Conservation (phyloP, 352 stramenopile species). For the Phytophthora crassamura region DNA sequence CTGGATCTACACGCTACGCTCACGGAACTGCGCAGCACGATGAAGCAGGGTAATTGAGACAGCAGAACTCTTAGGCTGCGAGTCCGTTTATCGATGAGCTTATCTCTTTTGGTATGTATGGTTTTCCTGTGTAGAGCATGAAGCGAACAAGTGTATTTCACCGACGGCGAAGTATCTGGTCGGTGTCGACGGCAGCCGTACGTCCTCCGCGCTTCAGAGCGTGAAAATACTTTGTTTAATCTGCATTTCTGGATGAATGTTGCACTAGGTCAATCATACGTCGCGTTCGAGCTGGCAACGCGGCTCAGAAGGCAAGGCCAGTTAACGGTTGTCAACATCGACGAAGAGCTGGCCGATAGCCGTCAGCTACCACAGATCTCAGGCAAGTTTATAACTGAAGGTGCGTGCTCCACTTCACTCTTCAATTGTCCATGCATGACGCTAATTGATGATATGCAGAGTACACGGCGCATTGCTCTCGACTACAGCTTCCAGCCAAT, state of each 20-base stretch:
- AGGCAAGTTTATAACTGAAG: conserved; percentile 61
- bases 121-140: conserved; percentile 54
- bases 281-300: conserved; percentile 60
- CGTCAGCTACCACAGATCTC: conserved; percentile 68
- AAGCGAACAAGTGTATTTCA: conserved; percentile 41
- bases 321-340: conserved; percentile 52
- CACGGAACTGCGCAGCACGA: conserved; percentile 35
- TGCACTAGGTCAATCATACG: conserved; percentile 59
- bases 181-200: conserved; percentile 76
- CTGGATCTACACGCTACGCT: conserved; percentile 60
- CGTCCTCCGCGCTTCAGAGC: conserved; percentile 9
- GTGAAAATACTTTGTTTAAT: neutral
- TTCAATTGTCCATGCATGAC: neutral
- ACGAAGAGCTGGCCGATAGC: conserved; percentile 53
- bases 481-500: conserved; percentile 49
- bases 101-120: neutral
- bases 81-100: neutral
- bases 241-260: neutral
- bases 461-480: conserved; percentile 56
- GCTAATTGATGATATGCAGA: conserved; percentile 32
- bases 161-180: conserved; percentile 59
- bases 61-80: neutral
- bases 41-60: conserved; percentile 35
- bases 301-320: conserved; percentile 57
- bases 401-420: conserved; percentile 16